These are phyloP conservation scores for Saccharomycopsis vini DNA, from an alignment of 805 yeast species.

Conservation along the genomic window DNA sequence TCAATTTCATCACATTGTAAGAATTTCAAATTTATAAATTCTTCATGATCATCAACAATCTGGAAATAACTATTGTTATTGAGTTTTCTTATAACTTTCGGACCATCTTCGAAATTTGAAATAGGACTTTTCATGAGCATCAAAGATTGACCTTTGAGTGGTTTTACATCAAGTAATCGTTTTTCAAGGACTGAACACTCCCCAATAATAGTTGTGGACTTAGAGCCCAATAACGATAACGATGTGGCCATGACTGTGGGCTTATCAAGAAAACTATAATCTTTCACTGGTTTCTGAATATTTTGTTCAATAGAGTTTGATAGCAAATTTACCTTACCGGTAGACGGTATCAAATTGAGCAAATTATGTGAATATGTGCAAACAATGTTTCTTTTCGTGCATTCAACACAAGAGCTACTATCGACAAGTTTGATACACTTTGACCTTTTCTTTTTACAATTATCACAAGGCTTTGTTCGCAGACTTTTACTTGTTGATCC, in stretches of 20 bases:
- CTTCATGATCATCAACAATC: slow-evolving; percentile 24
- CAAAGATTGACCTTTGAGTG: neutral
- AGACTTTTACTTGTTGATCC: neutral
- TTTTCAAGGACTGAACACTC: slow-evolving; percentile 24
- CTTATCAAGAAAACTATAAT: slow-evolving; percentile 24
- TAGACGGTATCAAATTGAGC: slow-evolving; percentile 6
- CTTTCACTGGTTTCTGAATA: slow-evolving; percentile 24
- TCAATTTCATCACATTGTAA: slow-evolving; percentile 26
- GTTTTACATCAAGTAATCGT: slow-evolving; percentile 19
- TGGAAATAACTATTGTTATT: slow-evolving; percentile 22
- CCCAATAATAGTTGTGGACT: slow-evolving; percentile 24
- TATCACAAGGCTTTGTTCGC: slow-evolving; percentile 21
- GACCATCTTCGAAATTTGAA: slow-evolving; percentile 10
- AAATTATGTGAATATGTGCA: slow-evolving; percentile 22
- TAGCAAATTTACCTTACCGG: slow-evolving; percentile 9
- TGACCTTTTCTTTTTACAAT: slow-evolving; percentile 22
- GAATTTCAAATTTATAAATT: slow-evolving; percentile 22
- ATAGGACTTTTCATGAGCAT: slow-evolving; percentile 9
- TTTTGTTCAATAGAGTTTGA: slow-evolving; percentile 6
- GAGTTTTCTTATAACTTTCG: slow-evolving; percentile 21
- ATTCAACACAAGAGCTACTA: slow-evolving; percentile 21
- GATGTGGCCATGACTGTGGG: slow-evolving; percentile 25
- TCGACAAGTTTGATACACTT: slow-evolving; percentile 21
- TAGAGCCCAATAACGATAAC: slow-evolving; percentile 24
- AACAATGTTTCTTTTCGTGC: slow-evolving; percentile 22